Evolutionary conservation across 2,329 filamentous ascomycete species (phyloP), one percentile per base, ranked within the genome.

Genomic region (Geosmithia flava): DNA sequence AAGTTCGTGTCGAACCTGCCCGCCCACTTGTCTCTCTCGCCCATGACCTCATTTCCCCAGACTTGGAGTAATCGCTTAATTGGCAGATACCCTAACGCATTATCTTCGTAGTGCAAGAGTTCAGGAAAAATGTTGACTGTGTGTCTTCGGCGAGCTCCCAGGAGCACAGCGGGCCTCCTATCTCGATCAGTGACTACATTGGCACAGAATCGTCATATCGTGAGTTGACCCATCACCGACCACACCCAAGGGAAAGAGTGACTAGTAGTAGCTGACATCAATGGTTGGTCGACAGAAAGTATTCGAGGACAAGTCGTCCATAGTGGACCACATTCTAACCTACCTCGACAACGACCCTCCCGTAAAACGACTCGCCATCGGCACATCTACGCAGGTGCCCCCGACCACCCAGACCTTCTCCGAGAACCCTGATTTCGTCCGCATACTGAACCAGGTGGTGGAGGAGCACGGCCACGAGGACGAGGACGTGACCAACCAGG

Each of bases 401-500:
- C 80, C 80, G 1, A 81, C 77, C 0, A 78, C 81, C 3, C 63
- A 67, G 40, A 74, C 76, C 20, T 81, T 85, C 56, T 65, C 60
- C 20, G 73, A 77, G 56, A 85, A 85, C 58, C 70, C 64, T 10
- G 62, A 65, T 20, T 85, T 85, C 58, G 58, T 80, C n/a, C 57
- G 64, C 10, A 75, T 83, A 46, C 68, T 84, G 20, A 70, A 79
- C 55, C 65, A 75, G 16, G 76, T 82, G 1, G 66, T 84, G 19
- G 59, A 63, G 2, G 64, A 74, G 48, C 64, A 82, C 52, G 80
- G 78, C 3, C 66, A 72, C 43, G 53, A 71, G n/a, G 81, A 84
- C 50, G 73, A 75, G 4, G 66, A 67, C 30, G 65, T 83, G 1
- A 61, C 68, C 50, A 67, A 68, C 8, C 78, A 84, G 57, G 81